Conservation (phyloP, 2,329 filamentous ascomycete species). For the Talaromyces sp. region DNA sequence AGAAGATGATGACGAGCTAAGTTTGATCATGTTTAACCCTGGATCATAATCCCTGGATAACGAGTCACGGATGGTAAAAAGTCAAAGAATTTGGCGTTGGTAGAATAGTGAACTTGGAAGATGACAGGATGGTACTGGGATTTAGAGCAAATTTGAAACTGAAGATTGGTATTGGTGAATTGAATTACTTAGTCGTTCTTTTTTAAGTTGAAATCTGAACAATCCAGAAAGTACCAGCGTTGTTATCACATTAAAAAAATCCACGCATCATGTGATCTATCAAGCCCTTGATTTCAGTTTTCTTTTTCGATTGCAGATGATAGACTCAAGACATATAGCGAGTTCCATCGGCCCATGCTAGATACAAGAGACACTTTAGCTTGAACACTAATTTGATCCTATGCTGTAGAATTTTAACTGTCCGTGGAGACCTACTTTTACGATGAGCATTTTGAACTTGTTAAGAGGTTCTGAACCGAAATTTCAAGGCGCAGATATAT, state of each 20-base stretch:
- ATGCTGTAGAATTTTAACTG: not conserved
- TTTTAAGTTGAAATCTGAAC: not conserved
- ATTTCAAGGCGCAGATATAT: not conserved
- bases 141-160: not conserved
- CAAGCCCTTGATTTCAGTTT: not conserved
- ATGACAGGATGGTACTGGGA: fast-evolving
- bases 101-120: not conserved
- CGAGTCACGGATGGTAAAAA: not conserved
- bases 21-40: not conserved
- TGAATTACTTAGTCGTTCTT: too few species aligned
- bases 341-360: not conserved
- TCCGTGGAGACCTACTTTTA: not conserved
- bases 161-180: not conserved
- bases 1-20: not conserved
- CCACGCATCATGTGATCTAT: not conserved
- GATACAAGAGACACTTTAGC: not conserved
- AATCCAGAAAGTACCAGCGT: not conserved
- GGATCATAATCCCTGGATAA: not conserved
- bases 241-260: too few species aligned
- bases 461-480: not conserved
- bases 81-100: not conserved
- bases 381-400: not conserved
- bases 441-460: not conserved
- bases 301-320: not conserved
- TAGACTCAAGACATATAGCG: not conserved